Evolutionary conservation across 129 eudicot genomes (phyloP).

Genomic region (Helianthus tuberosus): DNA sequence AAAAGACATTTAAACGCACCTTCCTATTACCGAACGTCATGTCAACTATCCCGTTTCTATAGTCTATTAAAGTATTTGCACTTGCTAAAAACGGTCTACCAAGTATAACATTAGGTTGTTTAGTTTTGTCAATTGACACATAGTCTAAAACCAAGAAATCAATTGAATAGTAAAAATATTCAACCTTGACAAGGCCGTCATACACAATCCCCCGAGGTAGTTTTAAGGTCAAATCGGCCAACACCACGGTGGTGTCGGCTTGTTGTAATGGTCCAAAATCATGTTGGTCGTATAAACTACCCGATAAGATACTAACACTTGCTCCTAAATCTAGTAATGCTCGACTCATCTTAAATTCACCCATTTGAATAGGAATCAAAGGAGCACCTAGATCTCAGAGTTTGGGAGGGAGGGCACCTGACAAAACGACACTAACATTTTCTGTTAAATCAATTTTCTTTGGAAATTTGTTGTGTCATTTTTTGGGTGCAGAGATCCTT

Average conservation of each 20-base stretch:
- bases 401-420: too few species aligned
- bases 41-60: neutral
- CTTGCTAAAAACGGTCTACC: neutral
- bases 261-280: neutral
- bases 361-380: neutral
- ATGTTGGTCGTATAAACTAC: conserved; percentile 5
- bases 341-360: neutral
- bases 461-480: too few species aligned
- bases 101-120: neutral
- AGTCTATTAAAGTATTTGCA: neutral
- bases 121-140: neutral
- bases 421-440: too few species aligned
- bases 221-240: neutral
- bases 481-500: too few species aligned
- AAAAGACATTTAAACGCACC: neutral
- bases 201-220: neutral
- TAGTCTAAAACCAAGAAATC: neutral
- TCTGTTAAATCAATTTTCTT: too few species aligned
- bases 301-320: neutral
- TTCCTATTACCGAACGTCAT: neutral
- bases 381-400: neutral
- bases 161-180: neutral
- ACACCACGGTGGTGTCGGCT: neutral
- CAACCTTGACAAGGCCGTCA: neutral
- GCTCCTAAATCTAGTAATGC: neutral